Base-by-base conservation (phyloP, 1,284 basidiomycete species). In the Mycena citricolor region DNA sequence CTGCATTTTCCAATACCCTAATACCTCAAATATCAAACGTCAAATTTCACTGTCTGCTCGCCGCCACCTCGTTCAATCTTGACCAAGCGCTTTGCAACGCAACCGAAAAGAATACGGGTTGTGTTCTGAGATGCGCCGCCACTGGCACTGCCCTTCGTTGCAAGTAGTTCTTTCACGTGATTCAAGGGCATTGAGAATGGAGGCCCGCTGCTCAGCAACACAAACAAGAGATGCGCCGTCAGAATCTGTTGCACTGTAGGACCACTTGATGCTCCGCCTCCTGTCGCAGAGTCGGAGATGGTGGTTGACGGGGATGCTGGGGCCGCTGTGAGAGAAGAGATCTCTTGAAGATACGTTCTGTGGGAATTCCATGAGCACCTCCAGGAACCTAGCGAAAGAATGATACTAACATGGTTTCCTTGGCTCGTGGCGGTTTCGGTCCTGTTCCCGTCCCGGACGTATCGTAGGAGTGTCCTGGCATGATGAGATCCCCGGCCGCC, bases 21-120 rank as follows among this genome's bases (percentile, higher is more conserved):
- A n/a, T n/a, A n/a, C n/a, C n/a, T n/a, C n/a, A n/a, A 33, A 12
- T 17, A 26, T 62, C 57, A 79, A 34, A 77, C 55, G 60, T 86
- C 78, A 60, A 87, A 88, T 51, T 74, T 74, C 17, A 88, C 83
- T 7, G 80, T 69, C 60, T 89, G 86, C 57, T 86, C 83, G 26
- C 83, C 73, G 8, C 78, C 74, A 21, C 82, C 77, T 35, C 86
- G 69, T 39, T 89, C 85, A 51, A 89, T 86, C 62, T 79, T 84
- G 47, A 89, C 60, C 38, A 89, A 63, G 44, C 83, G 71, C 64
- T 88, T 89, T 17, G 82, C 83, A 10, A 87, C 82, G 56, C 85
- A 84, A 2, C 68, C 74, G 57, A 83, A 86, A 6, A 85, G 58
- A 8, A 80, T 74, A 39, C 77, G 69, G 13, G 76, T 79, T 14